A percentile compares a stretch with the other conserved stretches of the same genome.
These are phyloP conservation scores for Nakataea oryzae DNA, from an alignment of 2,329 filamentous ascomycete species.

Conservation along the genomic window DNA sequence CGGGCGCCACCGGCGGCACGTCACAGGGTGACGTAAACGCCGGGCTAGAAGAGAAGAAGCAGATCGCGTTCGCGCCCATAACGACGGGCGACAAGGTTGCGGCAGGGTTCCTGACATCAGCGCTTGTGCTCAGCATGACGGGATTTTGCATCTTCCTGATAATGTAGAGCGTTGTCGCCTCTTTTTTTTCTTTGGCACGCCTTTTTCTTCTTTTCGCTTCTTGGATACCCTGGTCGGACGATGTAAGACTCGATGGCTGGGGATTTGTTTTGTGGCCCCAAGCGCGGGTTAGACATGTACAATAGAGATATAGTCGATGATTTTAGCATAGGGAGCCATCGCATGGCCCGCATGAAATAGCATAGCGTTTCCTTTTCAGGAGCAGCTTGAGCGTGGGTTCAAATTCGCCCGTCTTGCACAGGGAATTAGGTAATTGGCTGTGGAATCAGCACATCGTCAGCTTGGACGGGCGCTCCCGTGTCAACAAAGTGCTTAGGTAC, in stretches of 20 bases:
- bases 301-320: neutral
- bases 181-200: neutral
- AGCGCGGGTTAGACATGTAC: neutral
- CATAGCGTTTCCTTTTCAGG: neutral
- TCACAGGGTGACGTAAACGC: conserved; percentile 39
- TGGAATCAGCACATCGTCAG: too few relatives aligned
- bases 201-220: neutral
- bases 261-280: neutral
- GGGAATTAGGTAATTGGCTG: too few relatives aligned
- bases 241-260: neutral
- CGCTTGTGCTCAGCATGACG: conserved; percentile 35
- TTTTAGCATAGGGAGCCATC: neutral
- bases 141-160: conserved; percentile 39
- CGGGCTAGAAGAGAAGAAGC: conserved; percentile 20
- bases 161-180: conserved; percentile 13
- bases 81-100: conserved; percentile 41
- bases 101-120: conserved; percentile 43
- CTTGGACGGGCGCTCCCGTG: too few relatives aligned
- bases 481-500: too few relatives aligned
- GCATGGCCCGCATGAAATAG: neutral
- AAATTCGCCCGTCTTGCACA: too few relatives aligned
- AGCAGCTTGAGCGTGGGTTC: too few relatives aligned
- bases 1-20: conserved; percentile 47
- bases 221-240: neutral
- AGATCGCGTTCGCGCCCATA: conserved; percentile 25